Evolutionary conservation across 108 stramenopile genomes (phyloP).

Genomic region (Stephanodiscus triporus): DNA sequence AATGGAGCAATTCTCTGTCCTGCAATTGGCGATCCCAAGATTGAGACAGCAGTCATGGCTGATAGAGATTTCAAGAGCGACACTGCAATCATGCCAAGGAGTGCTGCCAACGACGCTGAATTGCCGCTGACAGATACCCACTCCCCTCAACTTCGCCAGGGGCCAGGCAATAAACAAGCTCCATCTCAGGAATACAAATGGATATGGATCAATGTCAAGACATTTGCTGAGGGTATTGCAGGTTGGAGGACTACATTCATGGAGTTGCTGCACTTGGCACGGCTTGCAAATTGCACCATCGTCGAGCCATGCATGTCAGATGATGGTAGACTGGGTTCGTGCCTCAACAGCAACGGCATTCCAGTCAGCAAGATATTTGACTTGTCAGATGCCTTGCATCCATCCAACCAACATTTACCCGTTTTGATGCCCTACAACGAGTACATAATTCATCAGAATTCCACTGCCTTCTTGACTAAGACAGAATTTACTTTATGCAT

Average conservation of each 20-base stretch:
- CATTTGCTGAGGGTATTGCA: constrained; percentile 16
- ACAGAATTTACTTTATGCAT: background rate
- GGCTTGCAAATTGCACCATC: constrained; percentile 2
- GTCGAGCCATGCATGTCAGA: constrained; percentile 36
- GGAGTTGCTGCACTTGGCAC: constrained; percentile 17
- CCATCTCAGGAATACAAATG: background rate
- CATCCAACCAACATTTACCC: background rate
- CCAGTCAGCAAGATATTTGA: constrained; percentile 1
- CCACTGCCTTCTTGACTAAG: background rate
- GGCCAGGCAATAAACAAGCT: too few species aligned
- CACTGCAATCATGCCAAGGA: too few species aligned
- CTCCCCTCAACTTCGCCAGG: too few species aligned
- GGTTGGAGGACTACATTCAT: constrained; percentile 7
- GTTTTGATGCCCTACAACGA: background rate
- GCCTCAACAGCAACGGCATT: background rate
- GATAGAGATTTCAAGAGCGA: too few species aligned
- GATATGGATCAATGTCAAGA: constrained; percentile 18
- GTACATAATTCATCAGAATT: background rate
- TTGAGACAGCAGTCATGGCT: too few species aligned
- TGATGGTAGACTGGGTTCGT: constrained; percentile 10
- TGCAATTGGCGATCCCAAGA: too few species aligned
- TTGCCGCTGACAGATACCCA: too few species aligned
- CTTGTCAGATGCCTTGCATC: background rate
- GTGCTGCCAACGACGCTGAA: too few species aligned
- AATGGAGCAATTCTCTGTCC: constrained; percentile 17